phyloP scores from a whole-genome alignment of 2,329 filamentous ascomycete species.

The Knufia petricola region DNA sequence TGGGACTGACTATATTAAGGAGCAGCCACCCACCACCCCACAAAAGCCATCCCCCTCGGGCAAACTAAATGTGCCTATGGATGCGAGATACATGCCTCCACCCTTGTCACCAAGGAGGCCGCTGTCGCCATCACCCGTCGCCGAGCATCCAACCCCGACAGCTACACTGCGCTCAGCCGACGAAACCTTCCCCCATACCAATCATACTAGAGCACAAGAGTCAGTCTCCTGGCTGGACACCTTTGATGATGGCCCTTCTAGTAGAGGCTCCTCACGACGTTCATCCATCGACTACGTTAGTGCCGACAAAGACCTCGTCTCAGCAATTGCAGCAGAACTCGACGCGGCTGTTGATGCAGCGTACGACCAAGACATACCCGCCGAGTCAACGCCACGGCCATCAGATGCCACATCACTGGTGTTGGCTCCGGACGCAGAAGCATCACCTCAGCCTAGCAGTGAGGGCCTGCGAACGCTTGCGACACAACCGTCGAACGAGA shows the following conservation, averaged over 20 bases:
- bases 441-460: slow-evolving; percentile 47
- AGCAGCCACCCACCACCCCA: slow-evolving; percentile 16
- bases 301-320: slow-evolving; percentile 13
- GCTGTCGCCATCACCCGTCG: slow-evolving; percentile 34
- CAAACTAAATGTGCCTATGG: slow-evolving; percentile 30
- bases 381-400: slow-evolving; percentile 46
- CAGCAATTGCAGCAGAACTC: slow-evolving; percentile 60
- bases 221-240: slow-evolving; percentile 92
- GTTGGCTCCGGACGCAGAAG: slow-evolving; percentile 57
- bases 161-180: slow-evolving; percentile 5
- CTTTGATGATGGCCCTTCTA: slow-evolving; percentile 76
- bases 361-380: slow-evolving; percentile 53
- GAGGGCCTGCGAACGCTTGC: slow-evolving; percentile 31
- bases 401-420: slow-evolving; percentile 49
- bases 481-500: slow-evolving; percentile 3
- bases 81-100: slow-evolving; percentile 56
- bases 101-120: slow-evolving; percentile 59
- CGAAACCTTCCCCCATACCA: background rate
- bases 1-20: slow-evolving; percentile 16
- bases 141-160: slow-evolving; percentile 1
- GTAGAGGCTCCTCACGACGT: slow-evolving; percentile 59
- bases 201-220: slow-evolving; percentile 50
- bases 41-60: slow-evolving; percentile 22
- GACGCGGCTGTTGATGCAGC: slow-evolving; percentile 94
- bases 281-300: slow-evolving; percentile 18